phyloP scores from a whole-genome alignment of 257 asterid species.

The Eucommia ulmoides region DNA sequence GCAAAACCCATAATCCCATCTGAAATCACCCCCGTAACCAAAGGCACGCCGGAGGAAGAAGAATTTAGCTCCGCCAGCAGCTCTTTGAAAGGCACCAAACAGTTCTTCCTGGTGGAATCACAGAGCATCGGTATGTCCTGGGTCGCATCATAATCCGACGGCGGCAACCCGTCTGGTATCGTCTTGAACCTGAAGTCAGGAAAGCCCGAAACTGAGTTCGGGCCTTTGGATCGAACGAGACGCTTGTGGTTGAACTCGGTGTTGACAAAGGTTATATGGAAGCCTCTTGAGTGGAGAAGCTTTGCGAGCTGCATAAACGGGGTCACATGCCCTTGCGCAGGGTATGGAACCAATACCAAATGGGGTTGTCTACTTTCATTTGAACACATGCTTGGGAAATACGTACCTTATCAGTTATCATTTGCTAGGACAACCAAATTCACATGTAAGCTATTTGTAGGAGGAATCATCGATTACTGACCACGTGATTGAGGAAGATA shows the following conservation, averaged over 20 bases:
- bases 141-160: not conserved
- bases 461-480: too few relatives aligned
- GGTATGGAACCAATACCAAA: not conserved
- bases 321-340: not conserved
- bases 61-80: not conserved
- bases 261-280: slow-evolving; percentile 1
- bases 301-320: not conserved
- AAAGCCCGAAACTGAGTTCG: not conserved
- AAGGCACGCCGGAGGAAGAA: not conserved
- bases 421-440: too few relatives aligned
- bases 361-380: not conserved
- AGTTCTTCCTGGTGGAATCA: not conserved
- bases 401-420: too few relatives aligned
- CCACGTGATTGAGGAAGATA: too few relatives aligned
- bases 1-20: not conserved
- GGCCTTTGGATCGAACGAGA: not conserved
- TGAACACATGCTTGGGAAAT: not conserved
- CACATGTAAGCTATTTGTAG: too few relatives aligned
- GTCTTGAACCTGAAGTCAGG: not conserved
- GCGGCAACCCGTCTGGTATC: not conserved
- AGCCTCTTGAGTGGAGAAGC: not conserved
- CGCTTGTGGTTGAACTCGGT: not conserved
- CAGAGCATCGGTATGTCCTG: not conserved
- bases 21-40: not conserved
- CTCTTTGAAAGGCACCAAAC: not conserved